These are phyloP conservation scores for Xylaria sp. DNA, from an alignment of 2,329 filamentous ascomycete species.

Conservation along the genomic window DNA sequence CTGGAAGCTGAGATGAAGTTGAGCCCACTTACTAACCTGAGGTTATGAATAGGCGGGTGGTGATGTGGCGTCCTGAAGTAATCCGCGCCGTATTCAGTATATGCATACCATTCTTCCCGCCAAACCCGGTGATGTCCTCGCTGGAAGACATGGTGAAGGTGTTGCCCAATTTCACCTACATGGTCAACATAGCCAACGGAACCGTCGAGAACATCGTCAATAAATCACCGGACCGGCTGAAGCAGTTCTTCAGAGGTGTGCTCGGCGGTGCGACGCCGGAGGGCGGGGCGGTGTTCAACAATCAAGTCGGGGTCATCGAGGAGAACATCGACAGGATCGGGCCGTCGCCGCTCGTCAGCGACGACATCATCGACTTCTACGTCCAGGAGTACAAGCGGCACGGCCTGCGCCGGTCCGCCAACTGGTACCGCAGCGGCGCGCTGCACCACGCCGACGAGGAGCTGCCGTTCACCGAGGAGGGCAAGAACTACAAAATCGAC, in stretches of 20 bases:
- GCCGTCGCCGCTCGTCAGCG: slow-evolving; percentile 60
- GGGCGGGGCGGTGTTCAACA: slow-evolving; percentile 60
- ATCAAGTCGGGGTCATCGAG: slow-evolving; percentile 64
- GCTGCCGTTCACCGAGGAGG: slow-evolving; percentile 61
- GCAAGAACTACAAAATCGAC: slow-evolving; percentile 58
- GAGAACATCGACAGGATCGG: slow-evolving; percentile 63
- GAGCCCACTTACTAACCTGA: background rate
- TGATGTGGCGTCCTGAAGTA: slow-evolving; percentile 72
- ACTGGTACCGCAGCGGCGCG: slow-evolving; percentile 81
- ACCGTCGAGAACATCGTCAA: slow-evolving; percentile 65
- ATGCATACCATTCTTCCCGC: slow-evolving; percentile 73
- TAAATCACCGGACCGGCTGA: slow-evolving; percentile 57
- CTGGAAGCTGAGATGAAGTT: background rate
- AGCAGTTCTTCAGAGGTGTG: slow-evolving; percentile 70
- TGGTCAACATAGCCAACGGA: slow-evolving; percentile 74
- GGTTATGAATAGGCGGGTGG: slow-evolving; percentile 53
- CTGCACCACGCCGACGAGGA: slow-evolving; percentile 78
- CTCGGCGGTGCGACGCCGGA: slow-evolving; percentile 67
- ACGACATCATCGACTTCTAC: slow-evolving; percentile 78
- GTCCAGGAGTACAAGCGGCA: slow-evolving; percentile 69
- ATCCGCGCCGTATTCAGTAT: slow-evolving; percentile 76
- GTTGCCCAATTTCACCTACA: slow-evolving; percentile 77
- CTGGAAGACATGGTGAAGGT: slow-evolving; percentile 61
- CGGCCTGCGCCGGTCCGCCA: slow-evolving; percentile 78
- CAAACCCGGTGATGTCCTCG: slow-evolving; percentile 54